A percentile compares a stretch with the other conserved stretches of the same genome.
These are phyloP conservation scores for Zizania palustris DNA, from an alignment of 202 grass and related monocot species.

Conservation along the genomic window DNA sequence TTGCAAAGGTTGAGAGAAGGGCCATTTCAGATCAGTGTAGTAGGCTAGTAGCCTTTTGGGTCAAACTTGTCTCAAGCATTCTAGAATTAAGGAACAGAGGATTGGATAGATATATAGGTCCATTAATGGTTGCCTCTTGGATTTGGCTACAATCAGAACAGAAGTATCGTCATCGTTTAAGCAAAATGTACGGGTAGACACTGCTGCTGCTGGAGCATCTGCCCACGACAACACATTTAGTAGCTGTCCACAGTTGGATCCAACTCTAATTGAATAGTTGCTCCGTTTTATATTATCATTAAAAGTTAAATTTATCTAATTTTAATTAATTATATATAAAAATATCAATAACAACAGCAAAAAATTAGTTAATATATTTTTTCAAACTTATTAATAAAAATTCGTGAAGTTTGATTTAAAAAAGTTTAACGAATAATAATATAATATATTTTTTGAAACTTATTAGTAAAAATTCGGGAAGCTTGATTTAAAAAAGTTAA, in stretches of 20 bases:
- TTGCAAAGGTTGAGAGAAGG: not conserved
- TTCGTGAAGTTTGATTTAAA: no score
- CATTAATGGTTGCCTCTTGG: not conserved
- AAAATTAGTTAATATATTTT: no score
- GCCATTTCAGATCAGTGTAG: not conserved
- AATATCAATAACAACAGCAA: no score
- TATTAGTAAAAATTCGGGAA: no score
- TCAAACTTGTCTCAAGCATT: not conserved
- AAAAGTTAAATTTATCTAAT: no score
- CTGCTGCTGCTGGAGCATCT: not conserved
- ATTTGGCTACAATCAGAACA: not conserved
- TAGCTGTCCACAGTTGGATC: slow-evolving; percentile 9
- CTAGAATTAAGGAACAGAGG: slow-evolving; percentile 1
- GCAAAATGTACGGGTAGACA: not conserved
- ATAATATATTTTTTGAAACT: no score
- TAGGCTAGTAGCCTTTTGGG: not conserved
- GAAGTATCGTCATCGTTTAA: not conserved
- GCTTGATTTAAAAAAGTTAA: no score
- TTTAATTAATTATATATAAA: no score
- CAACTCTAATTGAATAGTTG: not conserved
- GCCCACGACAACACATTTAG: not conserved
- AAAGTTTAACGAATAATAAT: no score
- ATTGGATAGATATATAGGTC: not conserved
- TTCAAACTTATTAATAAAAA: no score
- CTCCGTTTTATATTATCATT: no score